Evolutionary conservation across 495 filamentous ascomycete species (phyloP).

Genomic region (Aspergillus panamensis): DNA sequence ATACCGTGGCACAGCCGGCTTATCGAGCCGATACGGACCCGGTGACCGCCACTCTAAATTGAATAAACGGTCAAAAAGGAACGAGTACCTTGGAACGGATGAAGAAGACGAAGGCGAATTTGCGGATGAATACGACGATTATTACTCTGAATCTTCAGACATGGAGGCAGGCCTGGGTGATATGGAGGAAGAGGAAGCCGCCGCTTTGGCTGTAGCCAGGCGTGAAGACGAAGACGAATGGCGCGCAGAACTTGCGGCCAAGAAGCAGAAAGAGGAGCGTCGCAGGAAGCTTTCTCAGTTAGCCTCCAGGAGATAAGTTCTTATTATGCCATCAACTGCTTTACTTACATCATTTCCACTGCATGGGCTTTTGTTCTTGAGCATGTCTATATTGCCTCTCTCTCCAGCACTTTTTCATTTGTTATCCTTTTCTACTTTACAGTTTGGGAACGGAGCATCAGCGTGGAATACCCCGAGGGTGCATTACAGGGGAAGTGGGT

Average conservation of each 20-base stretch:
- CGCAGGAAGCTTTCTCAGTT: slow-evolving; percentile 41
- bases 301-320: no score
- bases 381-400: not conserved
- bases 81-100: slow-evolving; percentile 49
- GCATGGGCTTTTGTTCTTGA: not conserved
- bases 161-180: slow-evolving; percentile 65
- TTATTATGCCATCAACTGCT: no score
- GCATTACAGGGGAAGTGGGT: slow-evolving; percentile 23
- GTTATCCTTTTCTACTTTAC: not conserved
- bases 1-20: slow-evolving; percentile 57
- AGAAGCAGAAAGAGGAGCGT: slow-evolving; percentile 54
- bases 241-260: slow-evolving; percentile 50
- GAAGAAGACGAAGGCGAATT: slow-evolving; percentile 48
- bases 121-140: slow-evolving; percentile 49
- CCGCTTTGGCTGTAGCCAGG: slow-evolving; percentile 46
- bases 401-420: slow-evolving; percentile 1
- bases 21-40: slow-evolving; percentile 27
- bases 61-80: slow-evolving; percentile 31
- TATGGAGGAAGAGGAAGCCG: slow-evolving; percentile 55
- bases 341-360: no score
- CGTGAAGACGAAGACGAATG: slow-evolving; percentile 59
- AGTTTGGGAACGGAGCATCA: slow-evolving; percentile 25
- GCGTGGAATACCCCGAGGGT: slow-evolving; percentile 29
- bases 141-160: slow-evolving; percentile 57
- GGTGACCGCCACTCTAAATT: slow-evolving; percentile 35